Percentiles rank a stretch among this genome's conserved stretches.
Conservation (phyloP, 495 filamentous ascomycete genomes). For the Penicillium odoratum region DNA sequence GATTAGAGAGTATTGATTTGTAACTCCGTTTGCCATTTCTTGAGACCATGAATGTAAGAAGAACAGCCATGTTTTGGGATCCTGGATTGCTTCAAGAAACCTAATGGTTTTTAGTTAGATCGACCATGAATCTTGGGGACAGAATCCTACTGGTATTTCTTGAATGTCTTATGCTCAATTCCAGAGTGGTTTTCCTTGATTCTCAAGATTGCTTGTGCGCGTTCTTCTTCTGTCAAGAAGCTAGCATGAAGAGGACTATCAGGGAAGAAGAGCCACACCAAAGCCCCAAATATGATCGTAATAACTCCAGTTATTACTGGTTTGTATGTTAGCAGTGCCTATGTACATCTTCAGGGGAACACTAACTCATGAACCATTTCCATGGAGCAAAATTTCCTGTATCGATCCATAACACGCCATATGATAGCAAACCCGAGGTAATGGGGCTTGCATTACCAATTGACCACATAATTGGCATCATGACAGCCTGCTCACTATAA, state of each 20-base stretch:
- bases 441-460: conserved; percentile 43
- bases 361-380: conserved; percentile 42
- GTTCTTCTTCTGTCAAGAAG: conserved; percentile 55
- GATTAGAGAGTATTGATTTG: conserved; percentile 45
- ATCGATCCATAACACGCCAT: conserved; percentile 44
- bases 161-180: conserved; percentile 58
- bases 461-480: conserved; percentile 47
- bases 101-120: conserved; percentile 1
- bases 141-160: conserved; percentile 43
- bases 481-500: conserved; percentile 41
- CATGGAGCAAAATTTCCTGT: conserved; percentile 39
- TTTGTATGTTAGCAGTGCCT: not conserved
- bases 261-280: conserved; percentile 54
- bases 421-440: conserved; percentile 41
- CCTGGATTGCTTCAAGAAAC: conserved; percentile 32
- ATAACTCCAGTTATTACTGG: conserved; percentile 47
- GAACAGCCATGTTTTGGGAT: conserved; percentile 33
- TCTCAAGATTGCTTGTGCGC: conserved; percentile 53
- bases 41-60: conserved; percentile 43
- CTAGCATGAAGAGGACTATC: conserved; percentile 58
- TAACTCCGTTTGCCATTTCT: conserved; percentile 45
- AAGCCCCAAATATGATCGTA: conserved; percentile 50
- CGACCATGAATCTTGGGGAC: too few relatives aligned
- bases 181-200: conserved; percentile 59
- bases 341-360: too few relatives aligned